A percentile compares a stretch with the other conserved stretches of the same genome.
These are phyloP conservation scores for Fistulifera solaris DNA, from an alignment of 108 stramenopile species.

Conservation along the genomic window DNA sequence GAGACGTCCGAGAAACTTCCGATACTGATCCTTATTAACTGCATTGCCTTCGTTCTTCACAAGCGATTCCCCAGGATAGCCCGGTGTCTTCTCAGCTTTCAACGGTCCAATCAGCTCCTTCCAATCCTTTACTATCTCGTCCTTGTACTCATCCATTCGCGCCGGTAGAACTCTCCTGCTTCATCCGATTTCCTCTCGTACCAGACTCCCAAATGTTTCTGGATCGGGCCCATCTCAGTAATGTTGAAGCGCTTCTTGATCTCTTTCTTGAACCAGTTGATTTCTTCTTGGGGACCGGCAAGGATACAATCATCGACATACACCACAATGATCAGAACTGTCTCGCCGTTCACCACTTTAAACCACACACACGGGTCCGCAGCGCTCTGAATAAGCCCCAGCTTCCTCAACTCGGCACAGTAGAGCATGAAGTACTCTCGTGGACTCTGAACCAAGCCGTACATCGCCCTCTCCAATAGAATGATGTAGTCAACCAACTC, in stretches of 20 bases:
- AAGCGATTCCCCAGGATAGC: constrained; percentile 8
- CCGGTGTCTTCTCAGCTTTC: constrained; percentile 15
- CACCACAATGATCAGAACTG: constrained; percentile 2
- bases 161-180: not conserved
- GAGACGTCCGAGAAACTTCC: constrained; percentile 12
- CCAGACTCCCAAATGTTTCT: constrained; percentile 15
- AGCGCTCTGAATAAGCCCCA: not conserved
- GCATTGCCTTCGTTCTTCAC: not conserved
- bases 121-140: constrained; percentile 1
- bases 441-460: constrained; percentile 5
- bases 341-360: not conserved
- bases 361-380: constrained; percentile 5
- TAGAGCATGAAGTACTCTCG: not conserved
- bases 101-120: not conserved
- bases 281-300: not conserved
- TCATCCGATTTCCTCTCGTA: constrained; percentile 10
- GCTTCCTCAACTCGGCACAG: not conserved
- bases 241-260: constrained; percentile 12
- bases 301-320: constrained; percentile 19
- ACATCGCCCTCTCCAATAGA: constrained; percentile 8
- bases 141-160: not conserved
- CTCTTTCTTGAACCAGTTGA: constrained; percentile 10
- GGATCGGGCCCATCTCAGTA: constrained; percentile 9
- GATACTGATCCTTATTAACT: not conserved
- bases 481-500: not conserved